Evolutionary conservation across 139 green algal genomes (phyloP).

Genomic region (Volvox reticuliferus): DNA sequence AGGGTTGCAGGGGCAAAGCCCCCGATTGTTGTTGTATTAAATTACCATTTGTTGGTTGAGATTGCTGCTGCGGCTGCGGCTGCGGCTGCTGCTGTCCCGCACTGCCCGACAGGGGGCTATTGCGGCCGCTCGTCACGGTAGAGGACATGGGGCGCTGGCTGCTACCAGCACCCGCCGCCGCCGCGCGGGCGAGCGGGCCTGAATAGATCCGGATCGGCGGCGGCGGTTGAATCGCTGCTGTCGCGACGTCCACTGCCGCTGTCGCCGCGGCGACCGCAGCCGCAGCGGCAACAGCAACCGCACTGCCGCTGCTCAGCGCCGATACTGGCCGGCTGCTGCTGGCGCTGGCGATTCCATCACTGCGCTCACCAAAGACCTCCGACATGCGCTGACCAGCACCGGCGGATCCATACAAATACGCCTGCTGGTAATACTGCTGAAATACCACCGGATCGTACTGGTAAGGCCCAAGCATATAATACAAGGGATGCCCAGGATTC

Average conservation of each 20-base stretch:
- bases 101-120: not conserved
- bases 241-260: not conserved
- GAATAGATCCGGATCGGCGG: not conserved
- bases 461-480: not conserved
- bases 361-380: conserved; percentile 40
- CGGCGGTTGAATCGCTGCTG: not conserved
- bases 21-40: conserved; percentile 40
- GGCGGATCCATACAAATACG: not conserved
- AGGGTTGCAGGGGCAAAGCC: conserved; percentile 53
- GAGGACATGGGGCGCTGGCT: not conserved
- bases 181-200: not conserved
- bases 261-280: not conserved
- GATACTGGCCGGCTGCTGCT: conserved; percentile 39
- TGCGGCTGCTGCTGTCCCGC: not conserved
- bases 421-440: conserved; percentile 29
- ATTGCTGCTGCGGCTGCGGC: not conserved
- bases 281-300: not conserved
- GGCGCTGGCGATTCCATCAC: conserved; percentile 20
- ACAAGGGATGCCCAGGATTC: too few species aligned
- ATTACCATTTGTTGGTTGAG: not conserved
- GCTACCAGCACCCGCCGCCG: not conserved
- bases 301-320: conserved; percentile 25
- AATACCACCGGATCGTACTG: conserved; percentile 18
- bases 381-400: not conserved
- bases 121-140: not conserved